phyloP scores from a whole-genome alignment of 352 stramenopile genomes.

The Saprolegnia parasitica region DNA sequence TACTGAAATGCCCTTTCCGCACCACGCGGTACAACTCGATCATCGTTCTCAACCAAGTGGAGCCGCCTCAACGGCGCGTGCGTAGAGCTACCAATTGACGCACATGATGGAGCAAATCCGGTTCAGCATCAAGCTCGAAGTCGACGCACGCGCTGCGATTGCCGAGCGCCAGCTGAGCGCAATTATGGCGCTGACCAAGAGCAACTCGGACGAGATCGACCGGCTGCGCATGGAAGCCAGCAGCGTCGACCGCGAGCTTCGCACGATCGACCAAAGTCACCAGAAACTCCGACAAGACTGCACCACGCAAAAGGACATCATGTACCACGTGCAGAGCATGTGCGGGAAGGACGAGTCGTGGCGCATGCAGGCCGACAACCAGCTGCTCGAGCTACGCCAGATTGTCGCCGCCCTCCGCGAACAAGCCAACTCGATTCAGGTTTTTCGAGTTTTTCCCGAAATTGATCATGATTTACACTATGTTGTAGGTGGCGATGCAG shows the following conservation, averaged over 20 bases:
- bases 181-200: conserved; percentile 66
- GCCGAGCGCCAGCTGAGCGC: conserved; percentile 72
- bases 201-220: conserved; percentile 67
- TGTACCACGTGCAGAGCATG: conserved; percentile 73
- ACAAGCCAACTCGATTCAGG: conserved; percentile 58
- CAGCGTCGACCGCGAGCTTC: conserved; percentile 63
- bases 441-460: background rate
- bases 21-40: background rate
- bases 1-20: background rate
- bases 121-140: conserved; percentile 75
- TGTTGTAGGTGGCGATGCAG: conserved; percentile 38
- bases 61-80: no score
- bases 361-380: conserved; percentile 78
- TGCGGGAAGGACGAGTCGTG: conserved; percentile 83
- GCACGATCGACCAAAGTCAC: conserved; percentile 72
- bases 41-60: no score
- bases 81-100: conserved; percentile 57
- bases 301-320: conserved; percentile 76
- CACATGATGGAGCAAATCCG: conserved; percentile 84
- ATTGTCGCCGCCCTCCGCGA: conserved; percentile 64
- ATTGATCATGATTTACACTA: no score
- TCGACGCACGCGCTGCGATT: conserved; percentile 68
- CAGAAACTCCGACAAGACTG: conserved; percentile 71
- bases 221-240: conserved; percentile 62
- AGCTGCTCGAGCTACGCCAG: conserved; percentile 69